Evolutionary conservation across 345 rosid genomes (phyloP).

Genomic region (Dovyalis caffra): DNA sequence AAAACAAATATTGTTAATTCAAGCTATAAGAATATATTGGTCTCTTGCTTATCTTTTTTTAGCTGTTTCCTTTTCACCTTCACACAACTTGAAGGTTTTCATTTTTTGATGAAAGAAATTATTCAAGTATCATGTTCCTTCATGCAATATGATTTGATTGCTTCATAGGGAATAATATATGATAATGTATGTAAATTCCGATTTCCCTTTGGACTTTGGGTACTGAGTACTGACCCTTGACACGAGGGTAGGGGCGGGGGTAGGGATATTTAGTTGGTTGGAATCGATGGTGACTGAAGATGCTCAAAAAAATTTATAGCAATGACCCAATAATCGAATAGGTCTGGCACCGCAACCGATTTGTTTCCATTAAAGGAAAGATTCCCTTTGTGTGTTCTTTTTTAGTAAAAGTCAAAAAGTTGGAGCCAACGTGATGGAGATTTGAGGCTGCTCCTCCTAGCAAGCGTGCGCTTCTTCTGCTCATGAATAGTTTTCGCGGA

Average conservation of each 20-base stretch:
- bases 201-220: background rate
- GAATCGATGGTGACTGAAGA: background rate
- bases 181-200: no score
- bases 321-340: background rate
- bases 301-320: background rate
- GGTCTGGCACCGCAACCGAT: background rate
- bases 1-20: no score
- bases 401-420: constrained; percentile 13
- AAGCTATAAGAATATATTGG: no score
- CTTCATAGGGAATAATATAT: no score
- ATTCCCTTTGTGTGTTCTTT: constrained; percentile 18
- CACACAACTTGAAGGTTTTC: no score
- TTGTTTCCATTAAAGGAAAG: constrained; percentile 40
- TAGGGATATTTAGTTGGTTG: background rate
- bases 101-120: no score
- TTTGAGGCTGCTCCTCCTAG: background rate
- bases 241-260: background rate
- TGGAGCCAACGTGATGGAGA: background rate
- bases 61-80: no score
- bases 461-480: background rate
- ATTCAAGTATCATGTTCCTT: background rate
- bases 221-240: constrained; percentile 6
- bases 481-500: no score
- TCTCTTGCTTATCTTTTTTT: no score
- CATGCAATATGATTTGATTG: no score